Base-by-base conservation (phyloP, 768 basidiomycete species). In the Hortiboletus flavorubellus region DNA sequence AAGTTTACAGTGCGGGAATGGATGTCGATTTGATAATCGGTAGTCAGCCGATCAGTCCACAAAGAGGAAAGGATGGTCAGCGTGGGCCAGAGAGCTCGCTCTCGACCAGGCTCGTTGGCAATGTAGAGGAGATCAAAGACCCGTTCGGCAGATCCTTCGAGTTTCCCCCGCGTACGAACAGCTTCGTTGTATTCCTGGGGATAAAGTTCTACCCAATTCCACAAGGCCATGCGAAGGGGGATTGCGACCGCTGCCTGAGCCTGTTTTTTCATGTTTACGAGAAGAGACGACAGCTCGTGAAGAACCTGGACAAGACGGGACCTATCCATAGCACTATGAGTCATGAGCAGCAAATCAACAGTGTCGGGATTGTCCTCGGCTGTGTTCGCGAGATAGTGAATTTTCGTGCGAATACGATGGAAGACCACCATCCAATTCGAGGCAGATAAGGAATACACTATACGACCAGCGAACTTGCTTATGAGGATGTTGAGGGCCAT, bases 131-230 rank as follows among this genome's bases (percentile, higher is more conserved):
- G 69, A 69, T 97, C 94, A 64, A 93, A 96, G 3, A 95, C 82
- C 8, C 89, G 83, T 66, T 97, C 93, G 1, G 93, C 87, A 0
- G 85, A 84, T 41, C 89, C 91, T 55, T 96, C 94, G 12, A 90
- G 75, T 37, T 75, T 78, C 30, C 85, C 82, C 43, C 85, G 78
- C 4, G 77, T 75, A 10, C 80, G 76, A 37, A 93, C 78, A 5
- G 83, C 78, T 8, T 91, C 85, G 50, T 86, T 86, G 68, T 85
- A 96, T 66, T 97, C 91, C 6, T 76, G 73, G 0, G 91, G 87
- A 64, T 86, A 89, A 23, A 82, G 75, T 31, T 88, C 85, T 33
- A 95, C 85, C 92, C 92, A 96, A 59, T 88, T 92, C 93, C 93
- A 95, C 29, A 96, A 76, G 1, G 90, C 91, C 30, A 80, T 77